Percentiles rank a stretch among this genome's conserved stretches.
These are phyloP conservation scores for Yarrowia bubula DNA, from an alignment of 805 yeast genomes.

Conservation along the genomic window DNA sequence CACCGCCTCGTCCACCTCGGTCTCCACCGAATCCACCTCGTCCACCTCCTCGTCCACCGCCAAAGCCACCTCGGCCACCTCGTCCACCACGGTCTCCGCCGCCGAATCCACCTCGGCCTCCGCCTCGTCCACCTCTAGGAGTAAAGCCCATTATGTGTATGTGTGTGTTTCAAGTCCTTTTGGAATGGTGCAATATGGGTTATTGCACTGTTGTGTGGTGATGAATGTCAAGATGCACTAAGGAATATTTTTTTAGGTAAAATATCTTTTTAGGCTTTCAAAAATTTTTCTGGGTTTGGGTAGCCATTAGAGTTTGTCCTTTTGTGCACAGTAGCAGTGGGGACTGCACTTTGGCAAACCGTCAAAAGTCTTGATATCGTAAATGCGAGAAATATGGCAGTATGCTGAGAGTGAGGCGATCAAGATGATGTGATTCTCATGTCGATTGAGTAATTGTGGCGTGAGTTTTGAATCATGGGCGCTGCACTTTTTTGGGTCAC, in stretches of 20 bases:
- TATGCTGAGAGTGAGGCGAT: background rate
- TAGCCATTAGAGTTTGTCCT: background rate
- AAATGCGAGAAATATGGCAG: background rate
- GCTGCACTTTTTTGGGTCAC: background rate
- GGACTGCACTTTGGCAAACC: background rate
- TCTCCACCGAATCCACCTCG: conserved; percentile 51
- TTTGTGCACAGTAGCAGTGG: background rate
- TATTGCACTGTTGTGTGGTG: conserved; percentile 20
- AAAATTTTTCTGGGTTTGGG: conserved; percentile 25
- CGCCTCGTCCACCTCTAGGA: conserved; percentile 31
- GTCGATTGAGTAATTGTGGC: background rate
- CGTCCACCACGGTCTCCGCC: conserved; percentile 31
- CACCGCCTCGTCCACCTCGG: conserved; percentile 47
- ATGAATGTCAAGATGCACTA: conserved; percentile 22
- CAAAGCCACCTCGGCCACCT: conserved; percentile 34
- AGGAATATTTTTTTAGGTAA: conserved; percentile 4
- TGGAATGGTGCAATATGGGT: background rate
- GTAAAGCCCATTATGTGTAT: conserved; percentile 25
- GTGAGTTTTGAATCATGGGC: background rate
- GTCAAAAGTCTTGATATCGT: background rate
- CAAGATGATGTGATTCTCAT: background rate
- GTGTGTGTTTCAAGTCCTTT: conserved; percentile 18
- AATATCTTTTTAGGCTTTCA: conserved; percentile 21
- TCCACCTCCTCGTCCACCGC: conserved; percentile 44
- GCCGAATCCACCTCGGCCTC: conserved; percentile 44